These are phyloP conservation scores for Sarocladium strictum DNA, from an alignment of 2,329 filamentous ascomycete genomes.

Conservation along the genomic window DNA sequence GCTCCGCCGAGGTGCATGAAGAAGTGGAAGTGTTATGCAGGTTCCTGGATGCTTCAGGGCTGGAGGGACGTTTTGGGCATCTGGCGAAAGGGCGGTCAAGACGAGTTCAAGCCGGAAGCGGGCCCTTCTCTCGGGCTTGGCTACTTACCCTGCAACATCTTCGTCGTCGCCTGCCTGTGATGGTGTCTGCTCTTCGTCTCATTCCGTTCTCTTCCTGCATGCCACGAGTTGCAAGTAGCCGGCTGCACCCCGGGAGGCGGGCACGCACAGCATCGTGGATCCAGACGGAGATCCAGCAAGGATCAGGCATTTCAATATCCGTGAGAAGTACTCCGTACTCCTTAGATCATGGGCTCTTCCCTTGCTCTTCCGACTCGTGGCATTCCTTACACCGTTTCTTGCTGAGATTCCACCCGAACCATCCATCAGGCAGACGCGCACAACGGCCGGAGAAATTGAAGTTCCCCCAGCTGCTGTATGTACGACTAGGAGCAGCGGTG, in stretches of 20 bases:
- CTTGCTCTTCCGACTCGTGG: not conserved
- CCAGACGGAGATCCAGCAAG: not conserved
- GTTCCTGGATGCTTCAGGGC: not conserved
- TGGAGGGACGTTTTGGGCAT: not conserved
- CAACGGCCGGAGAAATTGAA: not conserved
- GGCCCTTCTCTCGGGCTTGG: too few relatives aligned
- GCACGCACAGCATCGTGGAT: conserved; percentile 1
- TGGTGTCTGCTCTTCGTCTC: too few relatives aligned
- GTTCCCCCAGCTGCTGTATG: too few relatives aligned
- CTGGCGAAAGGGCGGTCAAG: conserved; percentile 10
- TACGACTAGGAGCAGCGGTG: not conserved
- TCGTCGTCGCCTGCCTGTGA: too few relatives aligned
- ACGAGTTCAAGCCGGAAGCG: not conserved
- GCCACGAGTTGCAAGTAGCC: not conserved
- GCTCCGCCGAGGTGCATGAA: conserved; percentile 9
- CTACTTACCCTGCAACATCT: too few relatives aligned
- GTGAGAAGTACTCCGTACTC: too few relatives aligned
- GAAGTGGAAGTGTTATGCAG: conserved; percentile 3
- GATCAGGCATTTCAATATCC: not conserved
- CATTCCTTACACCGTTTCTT: not conserved
- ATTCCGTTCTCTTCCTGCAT: too few relatives aligned
- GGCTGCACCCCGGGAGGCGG: not conserved
- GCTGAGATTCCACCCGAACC: not conserved
- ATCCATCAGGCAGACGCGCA: too few relatives aligned
- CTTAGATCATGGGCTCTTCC: too few relatives aligned